These are phyloP conservation scores for Linum trigynum DNA, from an alignment of 345 rosid species.

Conservation along the genomic window DNA sequence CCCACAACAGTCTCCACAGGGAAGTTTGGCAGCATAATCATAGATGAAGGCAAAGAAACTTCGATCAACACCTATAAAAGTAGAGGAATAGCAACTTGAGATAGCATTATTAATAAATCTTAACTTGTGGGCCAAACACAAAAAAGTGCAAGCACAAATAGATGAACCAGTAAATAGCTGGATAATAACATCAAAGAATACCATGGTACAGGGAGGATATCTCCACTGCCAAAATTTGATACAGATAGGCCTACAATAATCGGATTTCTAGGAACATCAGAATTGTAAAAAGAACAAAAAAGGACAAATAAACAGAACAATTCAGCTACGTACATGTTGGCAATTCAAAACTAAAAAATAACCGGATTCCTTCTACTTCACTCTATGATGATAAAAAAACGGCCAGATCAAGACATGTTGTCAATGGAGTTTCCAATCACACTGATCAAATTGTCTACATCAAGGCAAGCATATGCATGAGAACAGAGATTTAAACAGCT, in stretches of 20 bases:
- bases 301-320: neutral
- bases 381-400: neutral
- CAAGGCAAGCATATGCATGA: neutral
- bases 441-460: neutral
- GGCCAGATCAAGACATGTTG: neutral
- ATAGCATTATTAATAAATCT: too few species aligned
- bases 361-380: neutral
- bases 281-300: neutral
- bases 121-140: neutral
- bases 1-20: constrained; percentile 81
- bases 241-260: neutral
- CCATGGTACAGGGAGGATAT: neutral
- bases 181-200: neutral
- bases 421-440: neutral
- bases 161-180: neutral
- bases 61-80: constrained; percentile 53
- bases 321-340: neutral
- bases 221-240: neutral
- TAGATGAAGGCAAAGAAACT: constrained; percentile 63
- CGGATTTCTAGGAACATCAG: neutral
- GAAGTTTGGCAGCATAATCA: constrained; percentile 72
- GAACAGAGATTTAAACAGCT: neutral
- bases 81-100: constrained; percentile 3
- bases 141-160: neutral
- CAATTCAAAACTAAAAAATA: neutral